Evolutionary conservation across 2,329 filamentous ascomycete genomes (phyloP), one percentile per base, ranked within the genome.

Genomic region (Diplodia scrobiculata): DNA sequence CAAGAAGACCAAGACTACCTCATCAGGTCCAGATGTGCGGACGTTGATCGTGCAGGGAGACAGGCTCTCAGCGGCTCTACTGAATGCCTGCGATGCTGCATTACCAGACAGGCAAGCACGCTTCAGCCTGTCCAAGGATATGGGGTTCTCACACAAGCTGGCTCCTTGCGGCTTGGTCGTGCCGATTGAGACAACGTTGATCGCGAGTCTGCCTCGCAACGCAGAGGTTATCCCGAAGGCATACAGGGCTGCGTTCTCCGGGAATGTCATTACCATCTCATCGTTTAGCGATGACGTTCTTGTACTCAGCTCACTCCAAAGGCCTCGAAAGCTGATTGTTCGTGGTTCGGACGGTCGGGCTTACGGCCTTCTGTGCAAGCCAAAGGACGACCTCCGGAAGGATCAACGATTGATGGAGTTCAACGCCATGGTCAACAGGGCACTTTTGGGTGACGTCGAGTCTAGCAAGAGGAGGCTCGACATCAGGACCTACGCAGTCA

Each of bases 401-500:
- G 96, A 99, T 73, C 94, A 98, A 77, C 91, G 95, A 62, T 87
- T 99, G 21, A 99, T 99, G 93, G 96, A 99, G 75, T 99, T 99
- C 82, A 99, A 98, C 76, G 88, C 90, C 53, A 95, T 98, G 86
- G 98, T 99, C 81, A 99, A 99, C 76, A 86, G 95, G 67, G 92
- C 94, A 2, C 80, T 99, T 66, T 97, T 97, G 75, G 88, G 91
- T 68, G 93, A 98, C 73, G 89, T 93, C 1, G 93, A 97, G 74
- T 91, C 92, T 17, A 96, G 91, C 77, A 90, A 91, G 75, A 87
- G 95, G 17, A 91, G 95, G 70, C 84, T 99, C 65, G 96, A 96
- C 76, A 97, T 99, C 78, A 92, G 93, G 74, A 99, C 95, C 0
- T 99, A 99, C 72, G 92, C 92, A 6, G 96, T 99, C 13, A 97